phyloP scores from a whole-genome alignment of 805 yeast genomes.

The Brettanomyces sp. region DNA sequence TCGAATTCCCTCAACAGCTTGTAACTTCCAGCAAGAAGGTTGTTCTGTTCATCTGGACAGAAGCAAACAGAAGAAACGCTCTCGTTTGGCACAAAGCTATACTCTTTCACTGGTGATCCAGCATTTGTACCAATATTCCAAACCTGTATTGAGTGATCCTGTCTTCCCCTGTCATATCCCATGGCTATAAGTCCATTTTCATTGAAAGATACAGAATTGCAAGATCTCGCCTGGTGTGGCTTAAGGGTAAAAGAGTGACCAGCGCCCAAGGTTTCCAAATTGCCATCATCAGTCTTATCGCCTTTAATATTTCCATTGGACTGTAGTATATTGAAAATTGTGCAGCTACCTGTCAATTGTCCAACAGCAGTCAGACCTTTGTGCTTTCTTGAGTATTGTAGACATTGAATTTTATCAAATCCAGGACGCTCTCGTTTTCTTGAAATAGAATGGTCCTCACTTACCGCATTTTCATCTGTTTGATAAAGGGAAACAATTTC shows the following conservation, averaged over 20 bases:
- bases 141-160: conserved; percentile 65
- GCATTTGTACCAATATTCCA: conserved; percentile 47
- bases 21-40: conserved; percentile 64
- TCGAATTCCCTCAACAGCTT: conserved; percentile 75
- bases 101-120: conserved; percentile 28
- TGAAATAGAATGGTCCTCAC: conserved; percentile 41
- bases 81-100: conserved; percentile 62
- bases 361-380: conserved; percentile 67
- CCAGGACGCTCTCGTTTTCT: conserved; percentile 50
- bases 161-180: conserved; percentile 71
- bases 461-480: conserved; percentile 30
- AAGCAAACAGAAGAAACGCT: conserved; percentile 62
- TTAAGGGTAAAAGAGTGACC: conserved; percentile 33
- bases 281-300: neutral
- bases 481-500: conserved; percentile 68
- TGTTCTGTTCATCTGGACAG: conserved; percentile 44
- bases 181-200: conserved; percentile 57
- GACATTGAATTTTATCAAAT: conserved; percentile 59
- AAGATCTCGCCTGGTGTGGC: conserved; percentile 63
- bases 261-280: neutral
- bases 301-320: neutral
- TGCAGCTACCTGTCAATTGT: conserved; percentile 57
- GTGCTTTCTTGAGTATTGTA: conserved; percentile 46
- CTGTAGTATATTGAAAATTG: conserved; percentile 49
- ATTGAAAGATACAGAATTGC: conserved; percentile 67